Evolutionary conservation across 2,329 filamentous ascomycete genomes (phyloP).

Genomic region (Sporothrix luriei): DNA sequence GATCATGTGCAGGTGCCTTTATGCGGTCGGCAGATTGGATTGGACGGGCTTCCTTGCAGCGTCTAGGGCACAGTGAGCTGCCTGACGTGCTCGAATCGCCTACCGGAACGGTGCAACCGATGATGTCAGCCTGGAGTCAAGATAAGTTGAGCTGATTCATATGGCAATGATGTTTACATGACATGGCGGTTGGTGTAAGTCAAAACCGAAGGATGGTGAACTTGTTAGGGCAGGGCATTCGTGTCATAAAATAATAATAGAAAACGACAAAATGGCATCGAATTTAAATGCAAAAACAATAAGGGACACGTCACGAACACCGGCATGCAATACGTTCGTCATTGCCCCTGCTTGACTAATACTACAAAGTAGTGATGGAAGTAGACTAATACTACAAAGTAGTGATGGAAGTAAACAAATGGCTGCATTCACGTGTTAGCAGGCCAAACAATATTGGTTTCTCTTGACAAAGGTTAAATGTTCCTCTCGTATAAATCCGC

Average conservation of each 20-base stretch:
- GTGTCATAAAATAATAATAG: neutral
- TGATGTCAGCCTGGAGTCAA: neutral
- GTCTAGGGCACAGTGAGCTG: neutral
- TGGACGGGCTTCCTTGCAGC: neutral
- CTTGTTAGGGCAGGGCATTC: no score
- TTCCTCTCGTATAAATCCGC: no score
- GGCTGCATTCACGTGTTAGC: neutral
- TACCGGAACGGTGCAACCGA: neutral
- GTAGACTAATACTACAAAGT: constrained; percentile 17
- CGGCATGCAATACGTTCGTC: neutral
- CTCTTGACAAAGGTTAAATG: no score
- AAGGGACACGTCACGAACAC: neutral
- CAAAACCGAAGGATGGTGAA: no score
- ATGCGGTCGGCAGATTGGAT: constrained; percentile 18
- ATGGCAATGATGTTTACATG: no score
- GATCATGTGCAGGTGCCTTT: constrained; percentile 26
- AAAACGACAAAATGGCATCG: neutral
- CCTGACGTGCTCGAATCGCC: neutral
- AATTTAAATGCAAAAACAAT: neutral
- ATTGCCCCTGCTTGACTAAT: neutral
- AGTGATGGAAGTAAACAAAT: constrained; percentile 2
- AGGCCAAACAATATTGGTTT: neutral
- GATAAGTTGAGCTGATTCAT: neutral
- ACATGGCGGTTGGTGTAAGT: no score
- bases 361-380: neutral